Evolutionary conservation across 352 stramenopile species (phyloP).

Genomic region (Globisporangium barbulae): DNA sequence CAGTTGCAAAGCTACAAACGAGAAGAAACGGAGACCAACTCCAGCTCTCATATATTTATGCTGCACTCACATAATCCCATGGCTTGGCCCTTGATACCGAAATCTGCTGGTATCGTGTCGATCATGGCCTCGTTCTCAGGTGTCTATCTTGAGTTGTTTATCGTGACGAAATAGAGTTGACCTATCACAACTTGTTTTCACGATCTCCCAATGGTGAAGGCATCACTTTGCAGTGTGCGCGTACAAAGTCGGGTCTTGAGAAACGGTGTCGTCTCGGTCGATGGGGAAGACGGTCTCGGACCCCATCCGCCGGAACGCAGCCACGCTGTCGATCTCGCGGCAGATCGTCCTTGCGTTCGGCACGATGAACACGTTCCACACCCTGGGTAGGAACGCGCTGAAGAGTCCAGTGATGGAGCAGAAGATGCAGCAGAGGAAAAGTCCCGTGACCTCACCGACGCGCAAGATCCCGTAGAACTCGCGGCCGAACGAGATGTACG

Average conservation of each 20-base stretch:
- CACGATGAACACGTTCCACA: slow-evolving; percentile 31
- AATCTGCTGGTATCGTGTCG: neutral
- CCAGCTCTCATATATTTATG: neutral
- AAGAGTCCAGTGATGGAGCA: slow-evolving; percentile 30
- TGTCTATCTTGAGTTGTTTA: neutral
- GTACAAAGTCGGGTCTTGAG: neutral
- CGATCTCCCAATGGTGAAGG: neutral
- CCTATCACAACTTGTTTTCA: neutral
- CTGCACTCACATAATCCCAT: neutral
- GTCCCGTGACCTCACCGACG: slow-evolving; percentile 36
- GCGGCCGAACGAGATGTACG: slow-evolving; percentile 44
- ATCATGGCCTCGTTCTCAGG: too few species aligned
- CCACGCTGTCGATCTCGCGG: slow-evolving; percentile 42
- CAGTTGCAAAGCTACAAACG: neutral
- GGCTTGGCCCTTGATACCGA: neutral
- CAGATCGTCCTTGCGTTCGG: slow-evolving; percentile 46
- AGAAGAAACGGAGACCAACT: slow-evolving; percentile 4
- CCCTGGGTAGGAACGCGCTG: slow-evolving; percentile 28
- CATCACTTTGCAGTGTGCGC: slow-evolving; percentile 3
- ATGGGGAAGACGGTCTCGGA: slow-evolving; percentile 40
- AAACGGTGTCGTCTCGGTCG: slow-evolving; percentile 19
- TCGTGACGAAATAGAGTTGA: neutral
- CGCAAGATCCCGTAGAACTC: slow-evolving; percentile 61
- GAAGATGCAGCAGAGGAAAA: slow-evolving; percentile 33
- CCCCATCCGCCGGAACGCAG: slow-evolving; percentile 18